A percentile compares a stretch with the other conserved stretches of the same genome.
Conservation (phyloP, 441 rosid genomes). For the Gossypium laxum region DNA sequence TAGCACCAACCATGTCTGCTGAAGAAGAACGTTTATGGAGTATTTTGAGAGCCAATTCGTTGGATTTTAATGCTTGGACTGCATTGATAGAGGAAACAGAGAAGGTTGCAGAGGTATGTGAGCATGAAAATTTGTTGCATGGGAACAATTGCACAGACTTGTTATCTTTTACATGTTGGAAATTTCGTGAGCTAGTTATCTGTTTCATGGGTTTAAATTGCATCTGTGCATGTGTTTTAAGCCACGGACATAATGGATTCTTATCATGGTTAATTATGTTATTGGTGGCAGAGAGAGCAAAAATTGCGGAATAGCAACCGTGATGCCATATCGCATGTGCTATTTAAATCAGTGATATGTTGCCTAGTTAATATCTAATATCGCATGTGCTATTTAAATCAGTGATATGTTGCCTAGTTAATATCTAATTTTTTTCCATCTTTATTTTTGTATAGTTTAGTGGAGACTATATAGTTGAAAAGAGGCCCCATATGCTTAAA, state of each 20-base stretch:
- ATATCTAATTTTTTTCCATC: not conserved
- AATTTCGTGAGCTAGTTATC: not conserved
- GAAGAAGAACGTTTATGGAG: constrained; percentile 91
- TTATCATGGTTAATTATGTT: not conserved
- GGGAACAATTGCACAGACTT: not conserved
- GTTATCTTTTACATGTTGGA: not conserved
- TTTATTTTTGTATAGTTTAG: not conserved
- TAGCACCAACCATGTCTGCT: constrained; percentile 38
- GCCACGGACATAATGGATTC: not conserved
- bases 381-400: too few species aligned
- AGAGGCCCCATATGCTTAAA: not conserved
- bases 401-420: too few species aligned
- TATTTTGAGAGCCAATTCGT: constrained; percentile 64
- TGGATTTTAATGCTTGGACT: constrained; percentile 89
- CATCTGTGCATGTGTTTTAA: not conserved
- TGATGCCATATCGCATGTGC: not conserved
- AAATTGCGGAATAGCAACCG: not conserved
- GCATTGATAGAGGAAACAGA: constrained; percentile 83
- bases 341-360: not conserved
- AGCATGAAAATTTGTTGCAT: not conserved
- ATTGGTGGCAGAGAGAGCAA: not conserved
- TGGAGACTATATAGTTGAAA: not conserved
- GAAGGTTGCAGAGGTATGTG: constrained; percentile 54
- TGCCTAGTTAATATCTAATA: not conserved
- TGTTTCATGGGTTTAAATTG: not conserved